These are phyloP conservation scores for Dispira parvispora DNA, from an alignment of 192 early-diverging fungal genomes.

Conservation along the genomic window DNA sequence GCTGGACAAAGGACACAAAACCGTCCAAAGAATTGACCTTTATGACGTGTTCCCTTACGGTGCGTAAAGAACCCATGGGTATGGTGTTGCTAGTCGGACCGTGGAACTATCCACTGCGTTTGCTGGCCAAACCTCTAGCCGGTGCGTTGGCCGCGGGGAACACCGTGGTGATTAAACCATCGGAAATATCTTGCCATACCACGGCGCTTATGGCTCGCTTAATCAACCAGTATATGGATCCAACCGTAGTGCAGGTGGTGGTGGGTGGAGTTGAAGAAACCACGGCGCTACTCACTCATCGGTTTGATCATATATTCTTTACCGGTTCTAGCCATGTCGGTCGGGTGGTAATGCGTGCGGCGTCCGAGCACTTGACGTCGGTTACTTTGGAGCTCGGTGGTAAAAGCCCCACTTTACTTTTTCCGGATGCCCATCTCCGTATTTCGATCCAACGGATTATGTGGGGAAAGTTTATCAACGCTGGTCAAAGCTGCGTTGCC, in stretches of 20 bases:
- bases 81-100: constrained; percentile 52
- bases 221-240: constrained; percentile 64
- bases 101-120: constrained; percentile 49
- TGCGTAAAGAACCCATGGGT: constrained; percentile 65
- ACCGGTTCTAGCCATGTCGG: constrained; percentile 74
- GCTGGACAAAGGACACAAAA: constrained; percentile 30
- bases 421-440: constrained; percentile 45
- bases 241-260: constrained; percentile 39
- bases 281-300: constrained; percentile 48
- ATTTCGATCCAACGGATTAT: constrained; percentile 51
- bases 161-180: constrained; percentile 67
- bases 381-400: constrained; percentile 90
- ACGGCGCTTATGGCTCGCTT: constrained; percentile 41
- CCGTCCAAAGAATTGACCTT: constrained; percentile 18
- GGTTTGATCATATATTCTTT: constrained; percentile 87
- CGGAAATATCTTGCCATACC: constrained; percentile 54
- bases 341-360: constrained; percentile 65
- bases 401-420: constrained; percentile 56
- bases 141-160: constrained; percentile 86
- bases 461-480: constrained; percentile 73
- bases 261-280: constrained; percentile 63
- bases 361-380: constrained; percentile 71
- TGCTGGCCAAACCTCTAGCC: constrained; percentile 53
- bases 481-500: constrained; percentile 79
- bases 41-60: constrained; percentile 23